Base-by-base conservation (phyloP, 768 basidiomycete genomes). In the Amanita rimosa region DNA sequence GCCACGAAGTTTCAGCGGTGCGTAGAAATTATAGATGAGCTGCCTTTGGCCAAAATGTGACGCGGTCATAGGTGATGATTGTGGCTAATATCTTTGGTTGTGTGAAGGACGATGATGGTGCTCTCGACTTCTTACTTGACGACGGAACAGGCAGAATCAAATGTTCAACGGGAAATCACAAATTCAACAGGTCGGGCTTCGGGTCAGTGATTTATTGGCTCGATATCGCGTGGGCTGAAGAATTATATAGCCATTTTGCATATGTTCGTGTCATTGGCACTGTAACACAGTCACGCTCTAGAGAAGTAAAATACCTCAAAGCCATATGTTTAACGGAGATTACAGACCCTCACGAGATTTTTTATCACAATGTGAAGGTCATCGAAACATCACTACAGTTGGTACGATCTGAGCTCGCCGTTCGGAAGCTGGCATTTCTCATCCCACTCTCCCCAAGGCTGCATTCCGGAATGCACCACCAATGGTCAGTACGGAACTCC, bases 111-210 rank as follows among this genome's bases (percentile, higher is more conserved):
- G 19, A 17, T 33, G 49, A 43, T 44, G 29, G 33, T 10, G 10
- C 11, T 26, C 24, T 51, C 7, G 29, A 44, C 5, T 51, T 51
- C 26, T 10, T 35, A 14, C 51, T 67, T 10, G 62, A 64, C 44
- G 66, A 67, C 48, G 64, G 64, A 37, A 59, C 64, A 8, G 66
- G 64, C 6, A 59, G 49, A 31, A 59, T 67, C 16, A 56, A 38
- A 39, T 48, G 35, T 37, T 35, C 40, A 44, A 45, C 26, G 6
- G 21, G 27, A 22, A 27, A 26, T 11, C 40, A 36, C 3, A 34
- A 48, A 38, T 43, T 34, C 19, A 43, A 43, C 26, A 52, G 47
- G 44, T 1, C 39, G 17, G 17, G 27, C 4, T 52, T 42, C 24
- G 53, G 54, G 41, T 58, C 53, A 34, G 55, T 57, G n/a, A 24